Percentiles rank a stretch among this genome's conserved stretches.
Conservation (phyloP, 169 alveolate species). For the Amoebophrya sp. region DNA sequence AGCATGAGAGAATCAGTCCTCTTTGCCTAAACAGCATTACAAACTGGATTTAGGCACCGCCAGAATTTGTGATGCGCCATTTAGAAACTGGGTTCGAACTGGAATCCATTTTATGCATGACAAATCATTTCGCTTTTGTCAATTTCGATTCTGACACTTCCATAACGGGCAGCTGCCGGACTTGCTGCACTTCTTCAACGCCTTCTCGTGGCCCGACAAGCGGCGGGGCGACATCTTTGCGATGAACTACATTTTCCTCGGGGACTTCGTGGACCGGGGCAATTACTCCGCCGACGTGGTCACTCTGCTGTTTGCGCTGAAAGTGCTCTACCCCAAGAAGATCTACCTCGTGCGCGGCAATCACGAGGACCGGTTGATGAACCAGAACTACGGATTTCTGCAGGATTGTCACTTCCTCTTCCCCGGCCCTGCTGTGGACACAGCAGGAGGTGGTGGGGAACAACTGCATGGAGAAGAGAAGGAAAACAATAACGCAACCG, state of each 20-base stretch:
- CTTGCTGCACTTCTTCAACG: conserved; percentile 53
- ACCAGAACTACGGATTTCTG: conserved; percentile 45
- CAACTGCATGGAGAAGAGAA: background rate
- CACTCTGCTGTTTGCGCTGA: conserved; percentile 54
- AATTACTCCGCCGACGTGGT: conserved; percentile 61
- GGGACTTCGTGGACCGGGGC: conserved; percentile 72
- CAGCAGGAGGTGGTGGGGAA: background rate
- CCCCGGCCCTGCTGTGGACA: conserved; percentile 31
- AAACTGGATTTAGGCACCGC: too few species aligned
- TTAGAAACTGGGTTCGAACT: too few species aligned
- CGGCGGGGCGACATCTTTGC: conserved; percentile 73
- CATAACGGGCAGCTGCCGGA: conserved; percentile 60
- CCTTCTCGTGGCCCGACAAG: conserved; percentile 53
- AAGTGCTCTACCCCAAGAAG: conserved; percentile 54
- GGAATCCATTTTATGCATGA: too few species aligned
- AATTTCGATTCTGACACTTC: too few species aligned
- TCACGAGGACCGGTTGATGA: conserved; percentile 59
- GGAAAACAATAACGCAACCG: too few species aligned
- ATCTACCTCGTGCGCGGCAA: conserved; percentile 71
- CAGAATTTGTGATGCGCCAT: too few species aligned
- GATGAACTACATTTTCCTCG: conserved; percentile 74
- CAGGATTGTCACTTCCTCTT: conserved; percentile 39
- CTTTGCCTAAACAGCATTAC: too few species aligned
- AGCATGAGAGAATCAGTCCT: too few species aligned
- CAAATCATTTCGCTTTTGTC: too few species aligned